Conservation (phyloP, 441 rosid species). For the Dalechampia spathulata region DNA sequence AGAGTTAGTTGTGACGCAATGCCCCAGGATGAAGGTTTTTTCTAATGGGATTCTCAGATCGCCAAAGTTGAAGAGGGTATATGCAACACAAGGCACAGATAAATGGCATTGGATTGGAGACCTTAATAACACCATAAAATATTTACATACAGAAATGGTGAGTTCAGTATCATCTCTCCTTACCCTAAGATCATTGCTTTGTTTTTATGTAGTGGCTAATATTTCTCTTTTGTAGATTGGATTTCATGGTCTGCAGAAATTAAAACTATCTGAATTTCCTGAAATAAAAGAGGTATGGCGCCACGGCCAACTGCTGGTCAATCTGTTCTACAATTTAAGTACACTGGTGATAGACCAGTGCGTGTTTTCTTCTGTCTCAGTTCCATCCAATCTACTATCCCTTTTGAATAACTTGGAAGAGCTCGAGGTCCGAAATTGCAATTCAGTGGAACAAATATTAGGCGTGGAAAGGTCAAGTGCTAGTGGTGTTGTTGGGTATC, state of each 20-base stretch:
- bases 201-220: no score
- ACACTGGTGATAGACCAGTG: conserved; percentile 4
- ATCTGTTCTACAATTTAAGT: neutral
- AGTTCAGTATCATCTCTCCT: no score
- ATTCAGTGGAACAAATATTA: conserved; percentile 8
- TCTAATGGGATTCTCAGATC: neutral
- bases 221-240: conserved; percentile 4
- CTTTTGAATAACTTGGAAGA: neutral
- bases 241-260: neutral
- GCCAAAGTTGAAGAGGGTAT: no score
- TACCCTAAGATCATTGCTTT: no score
- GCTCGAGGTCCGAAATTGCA: conserved; percentile 8
- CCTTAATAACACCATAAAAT: no score
- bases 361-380: neutral
- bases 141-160: no score
- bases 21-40: neutral
- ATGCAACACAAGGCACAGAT: no score
- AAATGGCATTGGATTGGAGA: no score
- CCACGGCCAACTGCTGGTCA: neutral
- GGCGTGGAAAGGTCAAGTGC: neutral
- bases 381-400: conserved; percentile 2
- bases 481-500: neutral
- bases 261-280: conserved; percentile 13
- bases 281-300: neutral
- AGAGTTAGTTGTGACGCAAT: neutral